These are phyloP conservation scores for Metschnikowia similis DNA, from an alignment of 805 yeast genomes.

Conservation along the genomic window DNA sequence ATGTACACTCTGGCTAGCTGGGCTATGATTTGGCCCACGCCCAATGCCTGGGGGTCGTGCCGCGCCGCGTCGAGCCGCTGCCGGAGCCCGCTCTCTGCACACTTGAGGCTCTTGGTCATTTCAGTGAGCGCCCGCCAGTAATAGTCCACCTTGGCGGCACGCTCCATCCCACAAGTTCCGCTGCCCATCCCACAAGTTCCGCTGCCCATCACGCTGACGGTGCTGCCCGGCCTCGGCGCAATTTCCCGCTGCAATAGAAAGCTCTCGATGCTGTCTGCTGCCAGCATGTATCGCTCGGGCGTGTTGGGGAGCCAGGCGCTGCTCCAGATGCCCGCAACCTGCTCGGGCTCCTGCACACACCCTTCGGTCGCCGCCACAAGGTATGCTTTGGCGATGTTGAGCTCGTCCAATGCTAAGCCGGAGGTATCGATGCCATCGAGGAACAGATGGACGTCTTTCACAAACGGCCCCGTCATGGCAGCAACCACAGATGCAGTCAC, in stretches of 20 bases:
- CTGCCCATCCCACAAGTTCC: too few relatives aligned
- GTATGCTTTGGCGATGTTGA: slow-evolving; percentile 23
- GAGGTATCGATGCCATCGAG: not conserved
- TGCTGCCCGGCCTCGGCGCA: slow-evolving; percentile 6
- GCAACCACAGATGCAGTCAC: not conserved
- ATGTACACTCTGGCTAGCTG: slow-evolving; percentile 42
- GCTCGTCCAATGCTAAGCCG: not conserved
- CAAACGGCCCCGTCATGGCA: slow-evolving; percentile 16
- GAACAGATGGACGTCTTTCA: slow-evolving; percentile 3
- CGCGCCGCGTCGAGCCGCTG: slow-evolving; percentile 3
- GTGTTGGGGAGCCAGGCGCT: slow-evolving; percentile 20
- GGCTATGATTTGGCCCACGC: slow-evolving; percentile 28
- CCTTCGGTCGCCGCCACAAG: slow-evolving; percentile 4
- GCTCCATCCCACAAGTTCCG: too few relatives aligned
- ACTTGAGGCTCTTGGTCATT: slow-evolving; percentile 36
- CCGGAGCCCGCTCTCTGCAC: slow-evolving; percentile 33
- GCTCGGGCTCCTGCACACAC: slow-evolving; percentile 15
- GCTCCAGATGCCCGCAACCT: slow-evolving; percentile 33
- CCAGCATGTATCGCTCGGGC: slow-evolving; percentile 37
- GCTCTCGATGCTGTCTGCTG: slow-evolving; percentile 42
- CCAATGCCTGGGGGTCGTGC: slow-evolving; percentile 14
- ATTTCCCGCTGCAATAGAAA: slow-evolving; percentile 35
- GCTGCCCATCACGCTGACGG: not conserved
- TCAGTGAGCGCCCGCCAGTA: slow-evolving; percentile 40
- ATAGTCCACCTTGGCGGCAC: slow-evolving; percentile 11